phyloP scores from a whole-genome alignment of 2,329 filamentous ascomycete species.

The Samsoniella hepiali region DNA sequence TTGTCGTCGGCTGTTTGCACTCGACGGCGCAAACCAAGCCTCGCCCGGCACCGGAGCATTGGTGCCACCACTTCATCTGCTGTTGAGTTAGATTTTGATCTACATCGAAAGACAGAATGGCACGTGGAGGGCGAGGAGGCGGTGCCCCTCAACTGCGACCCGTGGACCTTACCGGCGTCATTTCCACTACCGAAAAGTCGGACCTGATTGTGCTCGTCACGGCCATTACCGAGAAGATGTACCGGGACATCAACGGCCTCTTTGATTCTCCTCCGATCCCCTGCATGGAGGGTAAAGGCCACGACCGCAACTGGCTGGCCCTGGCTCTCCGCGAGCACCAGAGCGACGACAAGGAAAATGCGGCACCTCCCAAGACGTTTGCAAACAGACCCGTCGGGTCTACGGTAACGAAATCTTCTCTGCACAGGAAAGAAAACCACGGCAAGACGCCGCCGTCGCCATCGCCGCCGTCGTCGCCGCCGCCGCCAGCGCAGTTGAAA shows the following conservation, averaged over 20 bases:
- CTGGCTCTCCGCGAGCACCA: constrained; percentile 31
- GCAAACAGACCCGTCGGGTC: constrained; percentile 28
- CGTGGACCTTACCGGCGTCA: constrained; percentile 49
- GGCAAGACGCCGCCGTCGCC: constrained; percentile 26
- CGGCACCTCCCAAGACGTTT: constrained; percentile 14
- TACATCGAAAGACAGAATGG: constrained; percentile 32
- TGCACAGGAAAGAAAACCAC: not conserved
- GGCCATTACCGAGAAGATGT: constrained; percentile 54
- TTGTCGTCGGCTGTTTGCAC: not conserved
- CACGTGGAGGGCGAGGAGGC: constrained; percentile 36
- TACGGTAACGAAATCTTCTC: constrained; percentile 32
- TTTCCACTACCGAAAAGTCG: constrained; percentile 47
- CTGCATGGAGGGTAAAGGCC: constrained; percentile 30
- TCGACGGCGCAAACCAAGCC: not conserved
- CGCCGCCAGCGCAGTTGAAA: constrained; percentile 39
- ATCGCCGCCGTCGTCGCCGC: no score
- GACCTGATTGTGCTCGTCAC: constrained; percentile 52
- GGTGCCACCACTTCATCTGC: constrained; percentile 9
- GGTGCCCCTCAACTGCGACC: constrained; percentile 40
- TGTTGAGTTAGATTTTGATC: constrained; percentile 10
- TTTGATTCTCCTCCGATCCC: constrained; percentile 47
- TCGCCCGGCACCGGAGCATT: not conserved
- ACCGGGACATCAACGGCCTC: constrained; percentile 47
- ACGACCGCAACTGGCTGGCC: constrained; percentile 35
- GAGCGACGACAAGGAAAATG: constrained; percentile 30